These are phyloP conservation scores for Scheffersomyces illinoinensis DNA, from an alignment of 1,139 yeast genomes.

Conservation along the genomic window DNA sequence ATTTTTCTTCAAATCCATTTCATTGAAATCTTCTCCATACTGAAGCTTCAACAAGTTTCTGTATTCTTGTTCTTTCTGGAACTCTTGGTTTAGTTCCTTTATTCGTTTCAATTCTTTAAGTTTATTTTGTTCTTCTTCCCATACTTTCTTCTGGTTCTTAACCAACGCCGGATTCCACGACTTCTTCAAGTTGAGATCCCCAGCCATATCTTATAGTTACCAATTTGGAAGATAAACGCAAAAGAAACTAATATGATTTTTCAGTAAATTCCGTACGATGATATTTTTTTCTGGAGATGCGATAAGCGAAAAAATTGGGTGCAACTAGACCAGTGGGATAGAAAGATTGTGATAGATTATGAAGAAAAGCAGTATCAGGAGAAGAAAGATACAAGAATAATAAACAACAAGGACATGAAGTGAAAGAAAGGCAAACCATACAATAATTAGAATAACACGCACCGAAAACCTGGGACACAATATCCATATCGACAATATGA, in stretches of 20 bases:
- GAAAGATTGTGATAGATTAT: background rate
- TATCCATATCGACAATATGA: background rate
- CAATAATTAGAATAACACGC: background rate
- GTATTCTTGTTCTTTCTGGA: conserved; percentile 63
- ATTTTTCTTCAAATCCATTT: conserved; percentile 28
- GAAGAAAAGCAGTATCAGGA: background rate
- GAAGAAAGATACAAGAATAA: too few relatives aligned
- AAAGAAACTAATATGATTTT: too few relatives aligned
- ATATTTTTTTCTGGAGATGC: background rate
- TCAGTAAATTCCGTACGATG: background rate
- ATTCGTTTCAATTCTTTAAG: conserved; percentile 69
- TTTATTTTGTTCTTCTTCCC: conserved; percentile 81
- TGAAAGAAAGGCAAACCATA: too few relatives aligned
- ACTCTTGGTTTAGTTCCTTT: conserved; percentile 64
- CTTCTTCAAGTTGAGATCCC: conserved; percentile 84
- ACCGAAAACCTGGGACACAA: background rate
- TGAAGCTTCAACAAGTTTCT: conserved; percentile 58
- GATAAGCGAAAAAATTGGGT: background rate
- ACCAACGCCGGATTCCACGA: conserved; percentile 94
- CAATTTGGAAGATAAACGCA: background rate
- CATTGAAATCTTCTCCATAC: conserved; percentile 34
- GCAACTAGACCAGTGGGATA: background rate
- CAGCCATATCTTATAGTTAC: conserved; percentile 45
- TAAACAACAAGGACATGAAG: background rate
- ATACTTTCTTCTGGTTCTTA: conserved; percentile 83